Base-by-base conservation (phyloP, 441 rosid species). In the Theobroma grandiflorum region DNA sequence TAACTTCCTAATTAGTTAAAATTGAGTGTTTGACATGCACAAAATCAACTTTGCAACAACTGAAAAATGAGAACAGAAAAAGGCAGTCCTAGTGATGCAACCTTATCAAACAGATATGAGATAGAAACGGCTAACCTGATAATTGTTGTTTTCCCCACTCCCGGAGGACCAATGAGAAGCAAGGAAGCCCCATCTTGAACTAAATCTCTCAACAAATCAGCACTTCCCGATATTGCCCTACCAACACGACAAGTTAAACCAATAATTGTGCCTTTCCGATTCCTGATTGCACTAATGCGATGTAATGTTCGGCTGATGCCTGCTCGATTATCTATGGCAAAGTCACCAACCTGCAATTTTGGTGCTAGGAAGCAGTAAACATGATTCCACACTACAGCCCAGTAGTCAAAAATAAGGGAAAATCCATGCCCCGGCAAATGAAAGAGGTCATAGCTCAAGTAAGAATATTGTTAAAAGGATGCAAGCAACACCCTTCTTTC, bases 191-290 rank as follows among this genome's bases (percentile, higher is more conserved):
- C 99, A 81, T 90, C 89, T 80, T 88, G 88, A 64, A 94, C 90
- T 81, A 94, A 88, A 87, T 96, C 98, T 63, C 85, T 87, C 77
- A 96, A 82, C 84, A 93, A 87, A 87, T 89, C 85, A 52, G 98
- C 95, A 38, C 92, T 93, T 65, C 98, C 98, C 50, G 88, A 82
- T 81, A 96, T 91, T 42, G 96, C 98, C 69, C 96, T 84, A 76
- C 98, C 98, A 89, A 96, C 98, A 26, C 98, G 93, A 80, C 98
- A 96, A 78, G 99, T 96, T 79, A 96, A 86, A 66, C 99, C 99
- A 70, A 96, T 89, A n/a, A 94, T 90, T 52, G 81, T 82, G 31
- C 93, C 94, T 72, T 90, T 91, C 58, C 98, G 87, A 71, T 92
- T 96, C 87, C 96, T 87, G 74, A 94, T 90, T 79, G 96, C 95